Evolutionary conservation across 2,329 filamentous ascomycete species (phyloP), one percentile per base, ranked within the genome.

Genomic region (Endocalyx cinctus): DNA sequence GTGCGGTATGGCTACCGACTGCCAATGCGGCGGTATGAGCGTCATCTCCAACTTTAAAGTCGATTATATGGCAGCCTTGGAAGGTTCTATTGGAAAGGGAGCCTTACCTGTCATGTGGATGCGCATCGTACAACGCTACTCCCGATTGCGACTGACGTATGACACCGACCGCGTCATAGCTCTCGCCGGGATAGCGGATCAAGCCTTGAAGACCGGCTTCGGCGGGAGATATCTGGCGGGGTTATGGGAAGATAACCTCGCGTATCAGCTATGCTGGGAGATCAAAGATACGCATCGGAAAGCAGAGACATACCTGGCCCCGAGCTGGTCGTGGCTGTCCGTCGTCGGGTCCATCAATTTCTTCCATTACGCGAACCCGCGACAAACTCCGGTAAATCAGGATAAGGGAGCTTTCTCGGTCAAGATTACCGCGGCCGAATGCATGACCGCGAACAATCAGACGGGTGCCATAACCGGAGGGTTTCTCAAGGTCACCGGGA

Each of bases 201-300:
- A 27, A 10, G 26, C 26, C 7, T 27, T 27, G 10, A 27, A 27
- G 8, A 10, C 13, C 7, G 26, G 26, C 12, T 8, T 13, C 26
- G 26, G 26, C 13, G 26, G 26, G 26, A 27, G 26, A 27, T 27
- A 27, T 27, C 26, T 27, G n/a, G 26, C 26, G 7, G 26, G 26
- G 7, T 27, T 27, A 27, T 27, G 26, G 26, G 26, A 27, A 14
- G 8, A 27, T 14, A 27, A 27, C 26, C 13, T 27, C 7, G 26
- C 8, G 8, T 14, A 7, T 27, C 26, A 27, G 13, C 26, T 27
- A 10, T 27, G 26, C 16, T 27, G 26, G 26, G 7, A 13, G 26
- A 27, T 13, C 8, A 13, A 10, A 7, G 26, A 27, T 14, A 27
- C 26, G 7, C 13, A 27, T 27, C 26, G 26, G 16, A 14, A 27